A percentile compares a stretch with the other conserved stretches of the same genome.
phyloP scores from a whole-genome alignment of 2,329 filamentous ascomycete species.

The Elsinoe fawcettii region DNA sequence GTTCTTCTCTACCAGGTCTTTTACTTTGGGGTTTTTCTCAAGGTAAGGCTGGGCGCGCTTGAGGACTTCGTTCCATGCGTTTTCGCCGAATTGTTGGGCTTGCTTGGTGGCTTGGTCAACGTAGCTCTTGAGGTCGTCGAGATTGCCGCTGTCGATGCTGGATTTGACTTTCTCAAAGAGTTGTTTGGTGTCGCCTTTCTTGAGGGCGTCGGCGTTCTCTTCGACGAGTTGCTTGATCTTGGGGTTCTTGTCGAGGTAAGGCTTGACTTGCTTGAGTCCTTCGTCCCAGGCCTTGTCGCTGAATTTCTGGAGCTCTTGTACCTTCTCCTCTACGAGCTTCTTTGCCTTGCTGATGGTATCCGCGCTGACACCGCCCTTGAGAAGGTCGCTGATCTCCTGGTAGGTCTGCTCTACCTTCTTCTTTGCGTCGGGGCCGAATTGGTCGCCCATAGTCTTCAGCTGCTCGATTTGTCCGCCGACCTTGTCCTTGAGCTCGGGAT shows the following conservation, averaged over 20 bases:
- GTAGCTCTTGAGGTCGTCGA: conserved; percentile 53
- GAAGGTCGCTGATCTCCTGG: conserved; percentile 56
- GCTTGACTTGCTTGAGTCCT: conserved; percentile 62
- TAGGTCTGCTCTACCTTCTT: conserved; percentile 67
- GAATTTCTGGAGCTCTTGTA: conserved; percentile 56
- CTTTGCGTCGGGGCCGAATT: conserved; percentile 68
- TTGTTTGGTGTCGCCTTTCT: conserved; percentile 57
- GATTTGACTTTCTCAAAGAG: conserved; percentile 56
- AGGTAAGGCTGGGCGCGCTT: conserved; percentile 45
- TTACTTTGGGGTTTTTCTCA: conserved; percentile 67
- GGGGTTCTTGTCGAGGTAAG: conserved; percentile 68
- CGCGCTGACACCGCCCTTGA: conserved; percentile 53
- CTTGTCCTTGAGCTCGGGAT: conserved; percentile 65
- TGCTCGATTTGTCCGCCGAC: conserved; percentile 60
- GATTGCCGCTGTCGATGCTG: conserved; percentile 54
- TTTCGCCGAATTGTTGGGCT: conserved; percentile 52
- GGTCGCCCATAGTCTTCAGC: conserved; percentile 60
- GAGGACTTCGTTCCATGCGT: conserved; percentile 61
- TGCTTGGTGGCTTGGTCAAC: conserved; percentile 53
- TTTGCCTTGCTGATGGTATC: conserved; percentile 49
- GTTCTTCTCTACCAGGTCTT: conserved; percentile 65
- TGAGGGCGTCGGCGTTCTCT: conserved; percentile 60
- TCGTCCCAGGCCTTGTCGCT: conserved; percentile 67
- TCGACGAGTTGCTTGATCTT: conserved; percentile 65
- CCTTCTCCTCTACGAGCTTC: conserved; percentile 62